Evolutionary conservation across 2,329 filamentous ascomycete genomes (phyloP).

Genomic region (Ophiostoma triangulosporum): DNA sequence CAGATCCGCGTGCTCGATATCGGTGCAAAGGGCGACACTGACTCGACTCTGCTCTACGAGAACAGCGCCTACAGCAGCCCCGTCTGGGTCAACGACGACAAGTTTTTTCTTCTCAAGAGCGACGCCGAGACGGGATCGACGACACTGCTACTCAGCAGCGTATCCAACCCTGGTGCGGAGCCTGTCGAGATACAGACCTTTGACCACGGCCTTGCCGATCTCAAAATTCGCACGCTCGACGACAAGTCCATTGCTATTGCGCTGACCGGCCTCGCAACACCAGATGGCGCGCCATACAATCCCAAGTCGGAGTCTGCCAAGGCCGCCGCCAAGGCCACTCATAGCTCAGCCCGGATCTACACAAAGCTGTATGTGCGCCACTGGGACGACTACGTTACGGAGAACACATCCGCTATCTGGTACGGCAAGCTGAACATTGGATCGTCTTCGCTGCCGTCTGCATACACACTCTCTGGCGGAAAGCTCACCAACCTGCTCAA

Average conservation of each 20-base stretch:
- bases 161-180: conserved; percentile 23
- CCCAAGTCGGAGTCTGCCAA: conserved; percentile 31
- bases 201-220: conserved; percentile 40
- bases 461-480: conserved; percentile 25
- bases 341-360: conserved; percentile 57
- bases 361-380: conserved; percentile 65
- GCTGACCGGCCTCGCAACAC: conserved; percentile 50
- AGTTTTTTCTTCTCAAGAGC: conserved; percentile 41
- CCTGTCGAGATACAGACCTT: conserved; percentile 35
- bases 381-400: conserved; percentile 65
- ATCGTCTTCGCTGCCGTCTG: conserved; percentile 22
- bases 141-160: conserved; percentile 29
- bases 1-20: conserved; percentile 61
- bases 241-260: conserved; percentile 39
- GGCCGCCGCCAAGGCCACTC: conserved; percentile 22
- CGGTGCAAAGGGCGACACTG: conserved; percentile 33
- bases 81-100: conserved; percentile 57
- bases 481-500: conserved; percentile 51
- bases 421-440: conserved; percentile 42
- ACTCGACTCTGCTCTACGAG: conserved; percentile 51
- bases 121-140: conserved; percentile 32
- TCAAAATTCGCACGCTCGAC: conserved; percentile 41
- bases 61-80: conserved; percentile 55
- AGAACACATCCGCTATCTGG: conserved; percentile 60
- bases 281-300: conserved; percentile 57